Conservation (phyloP, 176 grass and related monocot genomes). For the Aegilops sharonensis region DNA sequence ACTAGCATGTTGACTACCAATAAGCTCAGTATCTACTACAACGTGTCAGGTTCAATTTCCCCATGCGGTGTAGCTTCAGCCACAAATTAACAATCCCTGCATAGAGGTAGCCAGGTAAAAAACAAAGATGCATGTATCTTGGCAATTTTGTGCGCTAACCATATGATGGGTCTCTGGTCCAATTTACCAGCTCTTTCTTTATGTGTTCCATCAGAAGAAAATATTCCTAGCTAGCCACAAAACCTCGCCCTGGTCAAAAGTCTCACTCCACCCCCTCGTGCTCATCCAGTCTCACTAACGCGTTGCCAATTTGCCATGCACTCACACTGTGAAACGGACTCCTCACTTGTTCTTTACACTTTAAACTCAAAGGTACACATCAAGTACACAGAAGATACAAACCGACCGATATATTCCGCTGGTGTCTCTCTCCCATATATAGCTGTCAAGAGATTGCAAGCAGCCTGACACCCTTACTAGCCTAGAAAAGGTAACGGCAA, state of each 20-base stretch:
- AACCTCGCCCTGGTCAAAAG: slow-evolving; percentile 3
- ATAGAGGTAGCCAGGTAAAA: no score
- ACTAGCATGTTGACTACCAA: no score
- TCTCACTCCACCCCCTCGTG: slow-evolving; percentile 8
- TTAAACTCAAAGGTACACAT: background rate
- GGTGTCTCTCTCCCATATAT: background rate
- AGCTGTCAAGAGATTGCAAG: background rate
- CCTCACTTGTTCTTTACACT: background rate
- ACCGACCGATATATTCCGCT: background rate
- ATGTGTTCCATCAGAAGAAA: background rate
- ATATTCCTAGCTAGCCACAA: background rate
- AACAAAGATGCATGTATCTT: no score
- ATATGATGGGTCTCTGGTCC: background rate
- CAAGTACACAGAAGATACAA: background rate
- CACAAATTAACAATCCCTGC: no score
- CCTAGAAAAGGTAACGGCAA: background rate
- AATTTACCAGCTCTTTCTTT: background rate
- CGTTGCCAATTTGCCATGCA: background rate
- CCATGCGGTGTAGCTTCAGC: no score
- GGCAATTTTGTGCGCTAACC: no score
- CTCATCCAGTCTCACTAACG: slow-evolving; percentile 9
- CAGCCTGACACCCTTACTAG: background rate
- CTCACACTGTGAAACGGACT: slow-evolving; percentile 9
- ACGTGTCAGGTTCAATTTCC: no score
- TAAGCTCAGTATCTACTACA: no score